Evolutionary conservation across 2,329 filamentous ascomycete genomes (phyloP), one percentile per base, ranked within the genome.

Genomic region (Penicillium sp.): DNA sequence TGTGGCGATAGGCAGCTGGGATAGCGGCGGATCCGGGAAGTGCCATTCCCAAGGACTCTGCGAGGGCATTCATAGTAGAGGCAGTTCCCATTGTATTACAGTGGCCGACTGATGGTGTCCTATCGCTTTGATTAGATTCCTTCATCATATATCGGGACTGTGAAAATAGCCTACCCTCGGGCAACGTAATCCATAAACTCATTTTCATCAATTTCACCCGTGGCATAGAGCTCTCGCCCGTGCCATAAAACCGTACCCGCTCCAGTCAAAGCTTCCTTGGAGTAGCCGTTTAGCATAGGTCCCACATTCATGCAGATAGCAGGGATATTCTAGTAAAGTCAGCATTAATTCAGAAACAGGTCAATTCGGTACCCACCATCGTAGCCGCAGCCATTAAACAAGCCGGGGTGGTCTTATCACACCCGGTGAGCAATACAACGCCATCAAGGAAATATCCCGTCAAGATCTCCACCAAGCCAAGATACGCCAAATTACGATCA

Each of bases 51-150:
- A 82, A 68, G 3, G 79, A 78, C 61, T 81, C 79, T 45, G 78
- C 78, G 2, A 81, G 71, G 1, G 78, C 77, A 57, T 81, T 81
- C 78, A 81, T 80, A 0, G 78, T 81, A 7, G 76, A 78, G 2
- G 79, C 79, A 14, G 79, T 81, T 44, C 79, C 78, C 79, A 81
- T 81, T 14, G 78, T 81, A 61, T 81, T 81, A 62, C 79, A 81
- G 57, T 79, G 78, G 35, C 76, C 79, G 7, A 69, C 75, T 2
- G 74, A 79, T 1, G 76, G 78, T 10, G 77, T 76, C 23, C 76
- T 75, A 13, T 18, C 13, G 10, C 7, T 32, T 13, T 7, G 2
- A n/a, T 54, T 44, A 54, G 51, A 16, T 32, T 18, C 18, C 13
- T n/a, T 23, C 38, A 27, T 39, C 23, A 47, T 46, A 45, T 56